These are phyloP conservation scores for Eucalyptus urophylla DNA, from an alignment of 345 rosid species.

Conservation along the genomic window DNA sequence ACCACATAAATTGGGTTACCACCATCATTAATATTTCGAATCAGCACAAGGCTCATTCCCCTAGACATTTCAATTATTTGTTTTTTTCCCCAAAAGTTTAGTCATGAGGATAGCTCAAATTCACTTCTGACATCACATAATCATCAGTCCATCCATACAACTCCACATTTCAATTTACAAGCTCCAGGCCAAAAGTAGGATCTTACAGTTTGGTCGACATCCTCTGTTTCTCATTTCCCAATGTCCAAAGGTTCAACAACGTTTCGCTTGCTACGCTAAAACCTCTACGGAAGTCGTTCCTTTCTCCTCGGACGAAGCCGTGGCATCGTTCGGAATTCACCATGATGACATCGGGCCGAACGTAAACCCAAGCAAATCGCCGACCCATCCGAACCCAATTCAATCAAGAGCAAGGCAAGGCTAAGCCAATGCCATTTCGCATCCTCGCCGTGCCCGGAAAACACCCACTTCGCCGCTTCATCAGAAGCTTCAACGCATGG, in stretches of 20 bases:
- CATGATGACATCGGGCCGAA: neutral
- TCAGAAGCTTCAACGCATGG: conserved; percentile 2
- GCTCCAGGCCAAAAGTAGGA: neutral
- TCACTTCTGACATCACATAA: no score
- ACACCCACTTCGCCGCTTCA: neutral
- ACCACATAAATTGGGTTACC: no score
- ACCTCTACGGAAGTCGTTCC: neutral
- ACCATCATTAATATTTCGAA: no score
- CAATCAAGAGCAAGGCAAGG: neutral
- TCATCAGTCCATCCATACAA: neutral
- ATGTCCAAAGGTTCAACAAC: neutral
- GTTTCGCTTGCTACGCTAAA: neutral
- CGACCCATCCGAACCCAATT: neutral
- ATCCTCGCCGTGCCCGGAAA: neutral
- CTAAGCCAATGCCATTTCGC: neutral
- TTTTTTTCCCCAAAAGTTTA: rapidly evolving
- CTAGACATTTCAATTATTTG: no score
- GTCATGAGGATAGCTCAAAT: no score
- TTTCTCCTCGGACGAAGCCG: neutral
- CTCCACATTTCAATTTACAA: neutral
- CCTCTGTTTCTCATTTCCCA: neutral
- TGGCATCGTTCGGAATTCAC: neutral
- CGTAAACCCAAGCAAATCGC: neutral
- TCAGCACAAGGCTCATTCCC: rapidly evolving
- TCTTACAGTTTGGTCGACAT: neutral